Evolutionary conservation across 2,329 filamentous ascomycete species (phyloP).

Genomic region (Fonsecaea pedrosoi): DNA sequence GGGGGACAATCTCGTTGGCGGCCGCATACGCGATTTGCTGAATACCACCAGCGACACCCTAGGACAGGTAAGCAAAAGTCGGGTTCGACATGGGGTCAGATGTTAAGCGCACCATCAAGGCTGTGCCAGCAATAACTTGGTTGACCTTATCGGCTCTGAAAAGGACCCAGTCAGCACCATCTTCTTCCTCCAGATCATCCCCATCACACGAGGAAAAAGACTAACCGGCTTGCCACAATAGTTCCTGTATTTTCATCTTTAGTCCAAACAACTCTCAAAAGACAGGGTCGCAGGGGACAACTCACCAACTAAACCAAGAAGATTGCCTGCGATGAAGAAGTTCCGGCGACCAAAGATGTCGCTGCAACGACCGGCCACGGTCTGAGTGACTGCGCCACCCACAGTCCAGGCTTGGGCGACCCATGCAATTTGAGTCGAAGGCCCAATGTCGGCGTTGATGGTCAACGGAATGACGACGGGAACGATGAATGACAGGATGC

Average conservation of each 20-base stretch:
- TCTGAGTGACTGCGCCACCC: neutral
- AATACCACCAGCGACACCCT: constrained; percentile 3
- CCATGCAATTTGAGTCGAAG: constrained; percentile 18
- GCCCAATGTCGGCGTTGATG: constrained; percentile 24
- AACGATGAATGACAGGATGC: constrained; percentile 23
- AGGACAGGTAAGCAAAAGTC: no score
- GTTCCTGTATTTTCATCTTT: no score
- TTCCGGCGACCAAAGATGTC: constrained; percentile 27
- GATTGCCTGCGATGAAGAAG: constrained; percentile 17
- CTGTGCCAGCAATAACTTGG: no score
- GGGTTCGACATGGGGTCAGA: neutral
- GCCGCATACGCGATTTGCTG: constrained; percentile 4
- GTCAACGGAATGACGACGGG: constrained; percentile 20
- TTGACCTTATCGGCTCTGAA: no score
- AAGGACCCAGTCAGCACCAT: no score
- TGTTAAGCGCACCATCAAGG: no score
- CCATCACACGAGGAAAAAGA: no score
- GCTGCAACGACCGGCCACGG: constrained; percentile 12
- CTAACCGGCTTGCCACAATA: no score
- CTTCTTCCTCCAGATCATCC: no score
- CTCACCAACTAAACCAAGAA: constrained; percentile 11
- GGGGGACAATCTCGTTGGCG: constrained; percentile 7
- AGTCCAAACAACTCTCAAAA: neutral
- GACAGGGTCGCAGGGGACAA: neutral
- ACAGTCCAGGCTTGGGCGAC: constrained; percentile 21